Conservation (phyloP, 768 basidiomycete genomes). For the Macrolepiota albuminosa region DNA sequence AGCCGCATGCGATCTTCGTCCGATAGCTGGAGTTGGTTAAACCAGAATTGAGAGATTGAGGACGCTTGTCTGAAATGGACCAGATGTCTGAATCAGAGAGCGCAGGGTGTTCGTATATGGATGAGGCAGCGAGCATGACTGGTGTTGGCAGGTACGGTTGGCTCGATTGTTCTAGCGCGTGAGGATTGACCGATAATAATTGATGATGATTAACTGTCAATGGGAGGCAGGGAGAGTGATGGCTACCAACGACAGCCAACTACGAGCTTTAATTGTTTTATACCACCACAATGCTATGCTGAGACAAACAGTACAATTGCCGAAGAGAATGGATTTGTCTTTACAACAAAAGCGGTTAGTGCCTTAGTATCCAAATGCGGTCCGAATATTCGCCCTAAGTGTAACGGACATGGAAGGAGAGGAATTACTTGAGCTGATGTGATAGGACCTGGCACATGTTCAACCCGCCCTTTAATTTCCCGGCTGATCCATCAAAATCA, state of each 20-base stretch:
- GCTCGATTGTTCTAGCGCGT: background rate
- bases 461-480: background rate
- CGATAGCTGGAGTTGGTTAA: background rate
- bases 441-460: background rate
- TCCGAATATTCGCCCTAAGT: background rate
- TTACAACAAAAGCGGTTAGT: background rate
- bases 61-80: slow-evolving; percentile 4
- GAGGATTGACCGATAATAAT: background rate
- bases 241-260: background rate
- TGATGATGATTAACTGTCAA: background rate
- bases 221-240: background rate
- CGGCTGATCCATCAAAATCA: background rate
- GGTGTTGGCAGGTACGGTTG: background rate
- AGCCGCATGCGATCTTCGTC: slow-evolving; percentile 1
- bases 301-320: slow-evolving; percentile 3
- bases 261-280: slow-evolving; percentile 1
- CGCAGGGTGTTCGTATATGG: slow-evolving; percentile 13
- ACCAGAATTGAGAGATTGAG: background rate
- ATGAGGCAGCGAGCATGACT: slow-evolving; percentile 12
- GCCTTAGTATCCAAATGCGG: background rate
- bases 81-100: slow-evolving; percentile 14
- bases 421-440: background rate
- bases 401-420: background rate
- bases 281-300: background rate
- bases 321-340: background rate